Percentiles rank a stretch among this genome's conserved stretches.
Evolutionary conservation across 2,329 filamentous ascomycete genomes (phyloP).

Genomic region (Penicillium sp.): DNA sequence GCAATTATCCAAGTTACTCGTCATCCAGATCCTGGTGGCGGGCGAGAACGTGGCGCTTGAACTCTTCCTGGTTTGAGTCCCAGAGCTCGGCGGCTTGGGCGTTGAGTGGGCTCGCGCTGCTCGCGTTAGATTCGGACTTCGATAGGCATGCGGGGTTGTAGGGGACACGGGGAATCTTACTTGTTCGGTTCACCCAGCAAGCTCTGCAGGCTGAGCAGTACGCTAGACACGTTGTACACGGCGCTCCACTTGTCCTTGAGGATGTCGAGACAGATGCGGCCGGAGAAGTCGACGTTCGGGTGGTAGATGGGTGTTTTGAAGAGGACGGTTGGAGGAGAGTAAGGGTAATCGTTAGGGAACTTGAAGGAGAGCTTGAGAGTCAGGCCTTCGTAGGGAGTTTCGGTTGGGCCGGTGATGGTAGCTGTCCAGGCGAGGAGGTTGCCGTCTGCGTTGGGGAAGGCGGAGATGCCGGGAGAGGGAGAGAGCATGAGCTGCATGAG

Average conservation of each 20-base stretch:
- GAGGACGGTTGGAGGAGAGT: conserved; percentile 83
- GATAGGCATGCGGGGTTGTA: too few relatives aligned
- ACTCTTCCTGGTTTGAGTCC: conserved; percentile 85
- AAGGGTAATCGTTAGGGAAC: conserved; percentile 92
- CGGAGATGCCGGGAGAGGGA: conserved; percentile 87
- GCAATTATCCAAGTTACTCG: conserved; percentile 29
- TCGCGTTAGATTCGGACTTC: conserved; percentile 1
- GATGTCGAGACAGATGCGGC: conserved; percentile 95
- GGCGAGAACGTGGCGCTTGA: conserved; percentile 72
- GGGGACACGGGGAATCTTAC: conserved; percentile 54
- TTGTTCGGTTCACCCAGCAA: conserved; percentile 97
- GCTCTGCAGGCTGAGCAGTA: conserved; percentile 90
- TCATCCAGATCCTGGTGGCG: conserved; percentile 62
- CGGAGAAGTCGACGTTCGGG: conserved; percentile 96
- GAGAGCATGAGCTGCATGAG: conserved; percentile 98
- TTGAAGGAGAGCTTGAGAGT: conserved; percentile 89
- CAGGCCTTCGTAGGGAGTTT: conserved; percentile 86
- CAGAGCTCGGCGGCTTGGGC: conserved; percentile 95
- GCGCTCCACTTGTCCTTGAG: conserved; percentile 99
- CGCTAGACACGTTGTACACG: conserved; percentile 93
- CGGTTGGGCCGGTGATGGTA: conserved; percentile 86
- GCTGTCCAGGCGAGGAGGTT: conserved; percentile 92
- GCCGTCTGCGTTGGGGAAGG: conserved; percentile 87
- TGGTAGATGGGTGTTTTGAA: conserved; percentile 99
- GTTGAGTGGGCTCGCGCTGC: conserved; percentile 87